Evolutionary conservation across 2,329 filamentous ascomycete species (phyloP).

Genomic region (Penicillium sp.): DNA sequence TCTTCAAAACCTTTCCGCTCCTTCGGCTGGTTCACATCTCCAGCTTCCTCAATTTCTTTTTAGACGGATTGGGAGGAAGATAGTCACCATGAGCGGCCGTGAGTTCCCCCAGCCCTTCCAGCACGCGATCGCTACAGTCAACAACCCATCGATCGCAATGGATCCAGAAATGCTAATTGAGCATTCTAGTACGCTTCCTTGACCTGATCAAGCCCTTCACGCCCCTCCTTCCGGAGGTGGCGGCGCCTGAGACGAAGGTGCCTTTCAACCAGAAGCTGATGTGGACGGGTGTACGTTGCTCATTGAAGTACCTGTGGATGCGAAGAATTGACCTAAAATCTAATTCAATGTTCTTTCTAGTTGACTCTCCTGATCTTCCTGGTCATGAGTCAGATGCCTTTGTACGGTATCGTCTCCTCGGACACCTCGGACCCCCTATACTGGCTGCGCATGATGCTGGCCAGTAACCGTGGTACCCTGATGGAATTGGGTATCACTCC

Average conservation of each 20-base stretch:
- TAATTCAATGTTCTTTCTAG: conserved; percentile 35
- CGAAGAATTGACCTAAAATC: conserved; percentile 11
- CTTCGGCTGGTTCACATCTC: conserved; percentile 36
- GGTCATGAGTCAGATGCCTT: conserved; percentile 99
- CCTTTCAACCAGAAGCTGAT: conserved; percentile 98
- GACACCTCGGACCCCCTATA: conserved; percentile 98
- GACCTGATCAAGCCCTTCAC: conserved; percentile 99
- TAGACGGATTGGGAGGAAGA: conserved; percentile 35
- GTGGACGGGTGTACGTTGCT: conserved; percentile 71
- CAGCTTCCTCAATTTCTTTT: conserved; percentile 34
- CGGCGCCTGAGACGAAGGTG: conserved; percentile 96
- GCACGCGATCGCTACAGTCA: conserved; percentile 33
- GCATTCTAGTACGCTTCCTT: conserved; percentile 84
- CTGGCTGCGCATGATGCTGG: conserved; percentile 99
- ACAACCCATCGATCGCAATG: conserved; percentile 26
- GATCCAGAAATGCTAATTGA: conserved; percentile 28
- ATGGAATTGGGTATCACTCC: conserved; percentile 98
- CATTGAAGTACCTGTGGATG: conserved; percentile 8
- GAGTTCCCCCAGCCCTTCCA: conserved; percentile 40
- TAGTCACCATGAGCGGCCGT: conserved; percentile 61
- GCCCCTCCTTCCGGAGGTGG: conserved; percentile 98
- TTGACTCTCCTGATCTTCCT: conserved; percentile 97
- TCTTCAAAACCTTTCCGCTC: conserved; percentile 30
- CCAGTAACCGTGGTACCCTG: conserved; percentile 93
- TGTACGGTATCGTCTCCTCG: conserved; percentile 99